Conservation (phyloP, 176 grass and related monocot species). For the Avena eriantha region DNA sequence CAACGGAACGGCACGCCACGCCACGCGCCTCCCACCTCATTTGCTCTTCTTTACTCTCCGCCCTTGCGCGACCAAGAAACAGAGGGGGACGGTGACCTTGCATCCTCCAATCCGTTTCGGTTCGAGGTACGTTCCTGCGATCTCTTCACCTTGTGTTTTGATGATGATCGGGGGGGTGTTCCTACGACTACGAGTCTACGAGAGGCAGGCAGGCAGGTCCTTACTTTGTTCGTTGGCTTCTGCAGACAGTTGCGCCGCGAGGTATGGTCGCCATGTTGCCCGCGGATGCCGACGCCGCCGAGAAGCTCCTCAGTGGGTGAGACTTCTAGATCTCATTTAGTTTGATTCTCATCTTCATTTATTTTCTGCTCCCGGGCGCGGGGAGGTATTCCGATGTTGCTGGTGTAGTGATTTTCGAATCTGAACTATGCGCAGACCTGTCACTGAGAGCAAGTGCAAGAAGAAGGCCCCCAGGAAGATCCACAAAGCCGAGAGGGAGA, state of each 20-base stretch:
- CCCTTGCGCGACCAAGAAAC: background rate
- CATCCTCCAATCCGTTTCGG: background rate
- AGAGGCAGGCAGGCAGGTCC: too few species aligned
- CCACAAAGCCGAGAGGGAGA: constrained; percentile 87
- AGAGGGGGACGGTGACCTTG: background rate
- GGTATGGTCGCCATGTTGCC: constrained; percentile 38
- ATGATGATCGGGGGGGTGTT: background rate
- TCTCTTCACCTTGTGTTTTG: background rate
- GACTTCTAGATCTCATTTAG: background rate
- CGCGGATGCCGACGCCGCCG: constrained; percentile 27
- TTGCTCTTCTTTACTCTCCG: background rate
- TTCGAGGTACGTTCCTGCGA: constrained; percentile 13
- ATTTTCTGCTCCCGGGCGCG: background rate
- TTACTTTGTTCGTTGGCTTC: constrained; percentile 13
- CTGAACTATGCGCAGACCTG: constrained; percentile 45
- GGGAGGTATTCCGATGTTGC: background rate
- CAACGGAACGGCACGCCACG: constrained; percentile 29
- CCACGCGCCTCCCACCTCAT: background rate
- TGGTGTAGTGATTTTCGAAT: background rate
- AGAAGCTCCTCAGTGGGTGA: constrained; percentile 43
- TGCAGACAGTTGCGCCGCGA: background rate
- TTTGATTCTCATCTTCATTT: background rate
- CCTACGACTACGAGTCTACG: too few species aligned
- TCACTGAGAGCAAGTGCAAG: constrained; percentile 56
- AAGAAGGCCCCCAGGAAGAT: constrained; percentile 64